Evolutionary conservation across 1,284 basidiomycete genomes (phyloP).

Genomic region (Malassezia sp.): DNA sequence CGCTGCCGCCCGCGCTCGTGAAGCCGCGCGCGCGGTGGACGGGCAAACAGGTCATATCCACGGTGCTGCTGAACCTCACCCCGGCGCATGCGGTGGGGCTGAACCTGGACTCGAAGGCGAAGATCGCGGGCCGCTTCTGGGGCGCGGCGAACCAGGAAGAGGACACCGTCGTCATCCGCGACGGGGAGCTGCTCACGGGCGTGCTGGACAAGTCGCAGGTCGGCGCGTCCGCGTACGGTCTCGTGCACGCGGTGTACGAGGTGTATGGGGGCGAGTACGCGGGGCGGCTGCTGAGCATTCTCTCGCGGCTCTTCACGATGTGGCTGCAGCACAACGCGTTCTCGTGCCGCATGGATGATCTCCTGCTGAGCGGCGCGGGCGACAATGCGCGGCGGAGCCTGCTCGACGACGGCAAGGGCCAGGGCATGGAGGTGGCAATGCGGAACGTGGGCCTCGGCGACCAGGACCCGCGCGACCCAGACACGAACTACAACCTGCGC

Average conservation of each 20-base stretch:
- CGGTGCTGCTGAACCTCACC: constrained; percentile 62
- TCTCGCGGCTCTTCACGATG: constrained; percentile 89
- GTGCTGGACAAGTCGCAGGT: constrained; percentile 94
- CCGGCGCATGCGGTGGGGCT: constrained; percentile 70
- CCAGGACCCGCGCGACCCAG: constrained; percentile 27
- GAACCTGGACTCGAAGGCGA: constrained; percentile 74
- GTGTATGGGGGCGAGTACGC: constrained; percentile 85
- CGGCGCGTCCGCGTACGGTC: constrained; percentile 87
- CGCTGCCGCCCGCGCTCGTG: constrained; percentile 81
- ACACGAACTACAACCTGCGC: constrained; percentile 51
- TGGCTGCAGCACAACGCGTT: constrained; percentile 94
- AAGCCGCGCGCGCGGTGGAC: constrained; percentile 87
- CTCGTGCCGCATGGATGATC: constrained; percentile 97
- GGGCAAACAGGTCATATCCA: constrained; percentile 81
- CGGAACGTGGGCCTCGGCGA: constrained; percentile 52
- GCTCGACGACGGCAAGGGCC: constrained; percentile 58
- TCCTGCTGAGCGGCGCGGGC: constrained; percentile 73
- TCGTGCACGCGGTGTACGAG: constrained; percentile 97
- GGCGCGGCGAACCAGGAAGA: constrained; percentile 54
- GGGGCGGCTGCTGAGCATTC: constrained; percentile 79
- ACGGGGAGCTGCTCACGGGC: constrained; percentile 86
- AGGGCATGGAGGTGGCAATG: constrained; percentile 76
- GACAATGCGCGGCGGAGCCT: constrained; percentile 62
- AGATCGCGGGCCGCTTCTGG: constrained; percentile 73
- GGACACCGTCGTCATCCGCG: constrained; percentile 76